Conservation (phyloP, 208 protist species). For the Plasmodiophora brassicae region DNA sequence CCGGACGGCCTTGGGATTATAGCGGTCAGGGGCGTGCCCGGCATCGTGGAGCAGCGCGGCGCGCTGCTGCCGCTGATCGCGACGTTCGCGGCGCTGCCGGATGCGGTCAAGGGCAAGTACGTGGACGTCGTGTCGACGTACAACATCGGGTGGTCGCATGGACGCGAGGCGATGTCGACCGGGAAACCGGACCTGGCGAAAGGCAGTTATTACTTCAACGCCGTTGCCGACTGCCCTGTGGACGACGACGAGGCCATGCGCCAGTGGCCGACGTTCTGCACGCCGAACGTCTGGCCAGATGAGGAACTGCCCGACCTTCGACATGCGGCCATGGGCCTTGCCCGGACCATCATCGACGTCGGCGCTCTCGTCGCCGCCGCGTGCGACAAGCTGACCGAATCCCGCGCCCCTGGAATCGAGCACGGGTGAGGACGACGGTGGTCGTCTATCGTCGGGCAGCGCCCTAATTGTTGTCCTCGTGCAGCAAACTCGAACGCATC, state of each 20-base stretch:
- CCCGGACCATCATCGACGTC: conserved; percentile 55
- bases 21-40: neutral
- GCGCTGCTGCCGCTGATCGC: conserved; percentile 2
- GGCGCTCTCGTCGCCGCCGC: conserved; percentile 49
- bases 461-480: neutral
- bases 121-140: conserved; percentile 9
- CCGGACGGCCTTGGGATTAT: neutral
- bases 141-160: conserved; percentile 42
- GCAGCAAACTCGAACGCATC: conserved; percentile 41
- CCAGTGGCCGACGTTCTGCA: conserved; percentile 50
- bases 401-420: too few relatives aligned
- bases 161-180: conserved; percentile 35
- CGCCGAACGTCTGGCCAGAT: conserved; percentile 63
- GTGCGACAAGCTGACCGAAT: too few relatives aligned
- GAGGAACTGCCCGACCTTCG: conserved; percentile 55
- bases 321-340: conserved; percentile 57
- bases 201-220: conserved; percentile 64
- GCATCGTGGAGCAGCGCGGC: neutral
- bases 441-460: conserved; percentile 26
- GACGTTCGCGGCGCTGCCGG: neutral
- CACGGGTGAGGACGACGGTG: too few relatives aligned
- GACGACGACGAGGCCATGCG: conserved; percentile 54
- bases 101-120: neutral
- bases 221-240: conserved; percentile 56
- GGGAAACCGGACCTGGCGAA: conserved; percentile 53